Conservation (phyloP, 352 stramenopile species). For the Thalassiosira livingstoniorum region DNA sequence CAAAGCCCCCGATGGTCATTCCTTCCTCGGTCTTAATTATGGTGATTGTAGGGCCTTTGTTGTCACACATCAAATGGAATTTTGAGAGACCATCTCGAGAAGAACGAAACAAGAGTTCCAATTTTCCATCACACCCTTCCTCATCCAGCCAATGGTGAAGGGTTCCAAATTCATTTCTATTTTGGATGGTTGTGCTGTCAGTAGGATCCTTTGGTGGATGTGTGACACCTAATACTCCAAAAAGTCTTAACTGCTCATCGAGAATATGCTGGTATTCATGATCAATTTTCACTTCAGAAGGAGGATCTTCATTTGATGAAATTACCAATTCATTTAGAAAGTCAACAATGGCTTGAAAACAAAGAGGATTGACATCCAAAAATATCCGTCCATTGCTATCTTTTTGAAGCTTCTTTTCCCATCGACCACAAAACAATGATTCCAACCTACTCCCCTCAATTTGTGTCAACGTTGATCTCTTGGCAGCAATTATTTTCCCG, state of each 20-base stretch:
- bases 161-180: not conserved
- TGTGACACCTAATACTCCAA: not conserved
- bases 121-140: conserved; percentile 7
- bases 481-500: conserved; percentile 15
- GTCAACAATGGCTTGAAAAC: no score
- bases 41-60: conserved; percentile 15
- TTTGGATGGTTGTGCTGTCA: not conserved
- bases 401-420: conserved; percentile 25
- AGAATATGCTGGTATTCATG: conserved; percentile 18
- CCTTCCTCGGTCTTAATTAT: conserved; percentile 21
- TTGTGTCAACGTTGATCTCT: conserved; percentile 8
- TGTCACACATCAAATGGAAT: conserved; percentile 17
- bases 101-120: conserved; percentile 21
- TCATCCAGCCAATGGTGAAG: conserved; percentile 35
- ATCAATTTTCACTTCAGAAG: not conserved
- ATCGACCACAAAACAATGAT: conserved; percentile 33
- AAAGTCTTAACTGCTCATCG: not conserved
- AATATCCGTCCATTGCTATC: conserved; percentile 29
- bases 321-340: conserved; percentile 28
- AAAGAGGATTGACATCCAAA: conserved; percentile 26
- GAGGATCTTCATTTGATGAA: conserved; percentile 11
- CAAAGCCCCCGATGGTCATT: conserved; percentile 14
- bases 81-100: conserved; percentile 11
- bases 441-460: conserved; percentile 16
- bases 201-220: not conserved